phyloP scores from a whole-genome alignment of 495 filamentous ascomycete genomes.

The Saxophila tyrrhenica region DNA sequence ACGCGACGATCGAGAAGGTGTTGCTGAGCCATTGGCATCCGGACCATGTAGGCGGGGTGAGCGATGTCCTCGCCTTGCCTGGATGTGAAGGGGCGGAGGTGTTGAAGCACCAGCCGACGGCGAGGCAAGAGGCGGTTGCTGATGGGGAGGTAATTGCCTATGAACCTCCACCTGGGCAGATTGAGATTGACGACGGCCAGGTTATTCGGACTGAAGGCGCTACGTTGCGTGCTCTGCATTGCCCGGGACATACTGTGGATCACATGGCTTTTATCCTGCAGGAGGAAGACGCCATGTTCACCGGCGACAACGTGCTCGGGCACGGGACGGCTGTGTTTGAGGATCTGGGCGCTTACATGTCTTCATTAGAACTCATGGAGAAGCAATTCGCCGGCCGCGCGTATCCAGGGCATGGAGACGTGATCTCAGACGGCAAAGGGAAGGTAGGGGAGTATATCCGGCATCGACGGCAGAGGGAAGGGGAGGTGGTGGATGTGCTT shows the following conservation, averaged over 20 bases:
- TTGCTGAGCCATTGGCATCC: conserved; percentile 85
- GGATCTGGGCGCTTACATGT: conserved; percentile 61
- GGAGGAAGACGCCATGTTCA: conserved; percentile 81
- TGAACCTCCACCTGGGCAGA: neutral
- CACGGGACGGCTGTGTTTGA: conserved; percentile 92
- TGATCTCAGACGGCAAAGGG: conserved; percentile 51
- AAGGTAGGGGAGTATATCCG: conserved; percentile 71
- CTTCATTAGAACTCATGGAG: conserved; percentile 59
- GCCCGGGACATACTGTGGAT: conserved; percentile 78
- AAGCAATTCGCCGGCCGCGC: conserved; percentile 52
- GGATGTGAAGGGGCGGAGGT: conserved; percentile 38
- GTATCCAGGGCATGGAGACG: conserved; percentile 80
- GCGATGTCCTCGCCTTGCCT: conserved; percentile 45
- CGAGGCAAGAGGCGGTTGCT: conserved; percentile 15
- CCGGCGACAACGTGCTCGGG: conserved; percentile 88
- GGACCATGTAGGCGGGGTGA: conserved; percentile 70
- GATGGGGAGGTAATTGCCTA: neutral
- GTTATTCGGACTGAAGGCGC: conserved; percentile 64
- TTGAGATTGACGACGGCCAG: conserved; percentile 50
- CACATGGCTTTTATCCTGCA: conserved; percentile 54
- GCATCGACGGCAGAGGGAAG: conserved; percentile 69
- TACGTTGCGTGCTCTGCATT: conserved; percentile 60
- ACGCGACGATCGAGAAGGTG: conserved; percentile 48
- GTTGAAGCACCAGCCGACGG: conserved; percentile 39
- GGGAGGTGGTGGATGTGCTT: conserved; percentile 65